These are phyloP conservation scores for Calonectria fujianensis DNA, from an alignment of 2,329 filamentous ascomycete species.

Conservation along the genomic window DNA sequence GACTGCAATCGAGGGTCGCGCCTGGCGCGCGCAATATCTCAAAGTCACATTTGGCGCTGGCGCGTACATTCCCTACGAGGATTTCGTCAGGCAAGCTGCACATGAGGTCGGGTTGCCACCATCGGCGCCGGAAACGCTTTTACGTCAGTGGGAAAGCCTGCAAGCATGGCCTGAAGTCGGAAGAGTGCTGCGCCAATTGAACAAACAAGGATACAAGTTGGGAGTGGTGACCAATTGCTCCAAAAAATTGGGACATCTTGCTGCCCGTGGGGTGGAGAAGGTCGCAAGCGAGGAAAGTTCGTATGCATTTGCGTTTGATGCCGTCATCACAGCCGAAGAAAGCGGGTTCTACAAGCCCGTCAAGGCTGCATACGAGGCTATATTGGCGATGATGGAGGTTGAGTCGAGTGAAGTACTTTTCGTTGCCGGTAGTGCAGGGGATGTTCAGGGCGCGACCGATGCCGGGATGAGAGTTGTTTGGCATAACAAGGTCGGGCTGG, in stretches of 20 bases:
- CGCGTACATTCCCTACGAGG: slow-evolving; percentile 59
- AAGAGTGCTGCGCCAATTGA: slow-evolving; percentile 49
- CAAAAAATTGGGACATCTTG: slow-evolving; percentile 54
- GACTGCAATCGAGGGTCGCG: slow-evolving; percentile 52
- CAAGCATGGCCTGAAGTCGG: slow-evolving; percentile 52
- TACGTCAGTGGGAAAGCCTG: slow-evolving; percentile 55
- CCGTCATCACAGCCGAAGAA: slow-evolving; percentile 62
- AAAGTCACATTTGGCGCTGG: slow-evolving; percentile 61
- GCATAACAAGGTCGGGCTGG: slow-evolving; percentile 60
- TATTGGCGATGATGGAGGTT: slow-evolving; percentile 55
- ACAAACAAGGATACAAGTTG: slow-evolving; percentile 55
- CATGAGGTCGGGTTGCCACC: slow-evolving; percentile 55
- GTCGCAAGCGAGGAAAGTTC: slow-evolving; percentile 35
- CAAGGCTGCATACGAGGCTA: slow-evolving; percentile 57
- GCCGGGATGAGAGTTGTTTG: slow-evolving; percentile 64
- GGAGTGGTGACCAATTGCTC: slow-evolving; percentile 64
- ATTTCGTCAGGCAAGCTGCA: slow-evolving; percentile 56
- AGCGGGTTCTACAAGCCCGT: slow-evolving; percentile 63
- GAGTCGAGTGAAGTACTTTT: slow-evolving; percentile 57
- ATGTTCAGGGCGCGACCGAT: slow-evolving; percentile 61
- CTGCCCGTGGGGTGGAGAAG: slow-evolving; percentile 37
- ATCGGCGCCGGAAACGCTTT: slow-evolving; percentile 54
- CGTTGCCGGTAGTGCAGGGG: slow-evolving; percentile 63
- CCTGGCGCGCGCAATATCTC: slow-evolving; percentile 62
- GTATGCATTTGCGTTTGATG: slow-evolving; percentile 56